Evolutionary conservation across 2,329 filamentous ascomycete genomes (phyloP).

Genomic region (Penicillium freii): DNA sequence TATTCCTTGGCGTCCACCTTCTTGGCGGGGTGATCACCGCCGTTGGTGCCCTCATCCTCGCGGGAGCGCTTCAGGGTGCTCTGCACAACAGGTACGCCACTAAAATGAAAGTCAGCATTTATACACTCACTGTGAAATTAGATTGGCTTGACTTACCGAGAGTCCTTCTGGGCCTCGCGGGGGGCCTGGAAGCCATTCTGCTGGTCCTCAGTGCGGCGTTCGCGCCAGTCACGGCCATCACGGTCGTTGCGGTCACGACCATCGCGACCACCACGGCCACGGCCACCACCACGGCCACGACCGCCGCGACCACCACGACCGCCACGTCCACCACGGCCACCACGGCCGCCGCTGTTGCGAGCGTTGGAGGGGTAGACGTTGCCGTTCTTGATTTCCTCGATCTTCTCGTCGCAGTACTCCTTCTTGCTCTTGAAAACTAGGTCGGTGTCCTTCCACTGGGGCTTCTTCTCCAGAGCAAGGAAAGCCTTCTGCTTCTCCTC

Average conservation of each 20-base stretch:
- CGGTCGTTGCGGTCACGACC: conserved; percentile 29
- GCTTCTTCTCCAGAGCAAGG: conserved; percentile 73
- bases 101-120: conserved; percentile 19
- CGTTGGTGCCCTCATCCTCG: conserved; percentile 40
- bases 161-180: conserved; percentile 40
- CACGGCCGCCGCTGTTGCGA: conserved; percentile 43
- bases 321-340: conserved; percentile 45
- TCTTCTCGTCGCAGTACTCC: conserved; percentile 79
- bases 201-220: conserved; percentile 46
- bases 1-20: conserved; percentile 50
- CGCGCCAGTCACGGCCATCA: conserved; percentile 44
- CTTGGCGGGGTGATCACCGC: conserved; percentile 45
- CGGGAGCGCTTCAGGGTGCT: conserved; percentile 48
- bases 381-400: conserved; percentile 67
- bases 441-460: conserved; percentile 77
- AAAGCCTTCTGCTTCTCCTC: conserved; percentile 80
- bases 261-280: conserved; percentile 32
- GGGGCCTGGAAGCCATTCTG: conserved; percentile 40
- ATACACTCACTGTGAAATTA: not conserved
- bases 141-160: conserved; percentile 35
- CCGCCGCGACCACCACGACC: conserved; percentile 39
- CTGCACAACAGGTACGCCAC: conserved; percentile 47
- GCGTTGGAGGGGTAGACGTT: conserved; percentile 56
- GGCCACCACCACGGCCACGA: conserved; percentile 46
- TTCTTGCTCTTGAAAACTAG: conserved; percentile 84